A percentile compares a stretch with the other conserved stretches of the same genome.
Evolutionary conservation across 2,329 filamentous ascomycete species (phyloP).

Genomic region (Plenodomus biglobosus): DNA sequence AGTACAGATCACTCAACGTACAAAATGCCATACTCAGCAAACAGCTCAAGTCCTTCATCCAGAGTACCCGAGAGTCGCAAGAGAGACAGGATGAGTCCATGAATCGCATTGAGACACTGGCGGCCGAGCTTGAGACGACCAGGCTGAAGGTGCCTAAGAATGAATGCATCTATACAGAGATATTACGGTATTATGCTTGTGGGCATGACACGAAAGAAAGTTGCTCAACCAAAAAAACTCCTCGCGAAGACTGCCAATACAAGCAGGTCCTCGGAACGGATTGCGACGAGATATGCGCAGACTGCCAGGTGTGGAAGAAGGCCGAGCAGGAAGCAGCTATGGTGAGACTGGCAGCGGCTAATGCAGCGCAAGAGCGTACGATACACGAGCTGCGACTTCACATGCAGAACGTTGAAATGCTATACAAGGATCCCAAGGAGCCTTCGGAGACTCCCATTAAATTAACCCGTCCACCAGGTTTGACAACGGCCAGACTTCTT

Average conservation of each 20-base stretch:
- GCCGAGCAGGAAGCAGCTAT: not conserved
- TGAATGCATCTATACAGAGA: not conserved
- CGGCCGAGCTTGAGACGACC: not conserved
- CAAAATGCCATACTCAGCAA: not conserved
- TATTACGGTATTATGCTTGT: not conserved
- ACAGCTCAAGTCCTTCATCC: not conserved
- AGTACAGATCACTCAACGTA: not conserved
- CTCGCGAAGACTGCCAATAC: not conserved
- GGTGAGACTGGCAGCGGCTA: not conserved
- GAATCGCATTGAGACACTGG: not conserved
- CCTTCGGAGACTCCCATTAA: not conserved
- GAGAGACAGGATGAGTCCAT: not conserved
- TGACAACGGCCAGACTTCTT: not conserved
- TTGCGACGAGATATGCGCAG: not conserved
- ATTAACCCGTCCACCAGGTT: not conserved
- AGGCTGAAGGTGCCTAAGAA: not conserved
- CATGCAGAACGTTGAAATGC: not conserved
- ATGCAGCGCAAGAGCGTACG: not conserved
- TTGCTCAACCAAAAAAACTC: not conserved
- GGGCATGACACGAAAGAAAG: not conserved
- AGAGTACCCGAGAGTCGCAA: not conserved
- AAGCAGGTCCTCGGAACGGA: not conserved
- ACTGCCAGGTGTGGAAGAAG: not conserved
- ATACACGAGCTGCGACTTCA: not conserved
- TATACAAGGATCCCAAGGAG: not conserved